These are phyloP conservation scores for Linnemannia hyalina DNA, from an alignment of 192 early-diverging fungal species.

Conservation along the genomic window DNA sequence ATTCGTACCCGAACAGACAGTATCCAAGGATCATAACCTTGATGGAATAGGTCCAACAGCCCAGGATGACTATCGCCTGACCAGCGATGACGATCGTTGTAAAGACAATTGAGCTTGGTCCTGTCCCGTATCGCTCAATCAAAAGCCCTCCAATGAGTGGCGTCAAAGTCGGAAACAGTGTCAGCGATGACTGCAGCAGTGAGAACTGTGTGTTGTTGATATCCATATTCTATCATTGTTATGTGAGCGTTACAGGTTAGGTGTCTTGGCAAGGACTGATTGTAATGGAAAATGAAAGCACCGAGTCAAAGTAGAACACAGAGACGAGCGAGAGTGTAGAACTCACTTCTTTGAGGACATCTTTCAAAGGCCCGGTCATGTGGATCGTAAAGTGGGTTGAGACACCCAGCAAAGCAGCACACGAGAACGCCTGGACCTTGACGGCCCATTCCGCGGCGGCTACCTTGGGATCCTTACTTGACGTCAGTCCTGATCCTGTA, in stretches of 20 bases:
- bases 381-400: slow-evolving; percentile 83
- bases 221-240: slow-evolving; percentile 46
- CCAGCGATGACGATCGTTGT: slow-evolving; percentile 57
- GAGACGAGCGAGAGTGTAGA: slow-evolving; percentile 19
- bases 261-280: not conserved
- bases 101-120: slow-evolving; percentile 59
- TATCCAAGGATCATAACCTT: slow-evolving; percentile 59
- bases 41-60: slow-evolving; percentile 56
- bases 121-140: slow-evolving; percentile 59
- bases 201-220: slow-evolving; percentile 64
- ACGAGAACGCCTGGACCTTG: slow-evolving; percentile 43
- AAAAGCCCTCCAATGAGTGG: slow-evolving; percentile 60
- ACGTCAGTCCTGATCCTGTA: not conserved
- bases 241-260: not conserved
- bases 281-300: not conserved
- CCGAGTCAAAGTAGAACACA: slow-evolving; percentile 61
- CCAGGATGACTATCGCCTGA: slow-evolving; percentile 47
- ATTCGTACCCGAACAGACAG: slow-evolving; percentile 58
- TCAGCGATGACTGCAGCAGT: slow-evolving; percentile 57
- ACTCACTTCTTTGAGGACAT: slow-evolving; percentile 79
- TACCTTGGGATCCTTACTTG: slow-evolving; percentile 7
- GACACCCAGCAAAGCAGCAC: slow-evolving; percentile 61
- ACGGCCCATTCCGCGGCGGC: slow-evolving; percentile 37
- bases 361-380: slow-evolving; percentile 80
- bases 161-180: slow-evolving; percentile 57